A percentile compares a stretch with the other conserved stretches of the same genome.
phyloP scores from a whole-genome alignment of 345 rosid genomes.

The Cardiospermum halicacabum region DNA sequence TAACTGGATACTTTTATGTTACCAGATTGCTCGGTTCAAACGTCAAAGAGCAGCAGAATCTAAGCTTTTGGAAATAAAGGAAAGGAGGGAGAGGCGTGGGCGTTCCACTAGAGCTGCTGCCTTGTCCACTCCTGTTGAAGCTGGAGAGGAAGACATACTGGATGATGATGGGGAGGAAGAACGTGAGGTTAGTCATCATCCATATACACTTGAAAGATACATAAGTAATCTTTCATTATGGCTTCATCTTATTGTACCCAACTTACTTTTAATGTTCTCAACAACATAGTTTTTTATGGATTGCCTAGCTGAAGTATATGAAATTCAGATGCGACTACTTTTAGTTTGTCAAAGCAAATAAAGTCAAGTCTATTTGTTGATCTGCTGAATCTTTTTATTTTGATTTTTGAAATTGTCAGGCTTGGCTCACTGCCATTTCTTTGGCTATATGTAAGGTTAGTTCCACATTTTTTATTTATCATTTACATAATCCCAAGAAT shows the following conservation, averaged over 20 bases:
- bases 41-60: constrained; percentile 82
- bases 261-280: background rate
- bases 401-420: constrained; percentile 40
- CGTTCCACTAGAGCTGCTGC: constrained; percentile 75
- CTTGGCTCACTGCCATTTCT: constrained; percentile 77
- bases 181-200: constrained; percentile 63
- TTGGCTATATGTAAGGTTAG: constrained; percentile 82
- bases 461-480: constrained; percentile 8
- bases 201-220: background rate
- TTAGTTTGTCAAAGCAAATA: background rate
- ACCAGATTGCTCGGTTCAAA: constrained; percentile 78
- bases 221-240: background rate
- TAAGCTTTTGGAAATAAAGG: constrained; percentile 77
- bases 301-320: background rate
- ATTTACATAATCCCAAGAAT: background rate
- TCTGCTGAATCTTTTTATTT: background rate
- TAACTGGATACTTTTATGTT: background rate
- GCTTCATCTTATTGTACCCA: background rate
- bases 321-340: background rate
- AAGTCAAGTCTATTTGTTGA: background rate
- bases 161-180: constrained; percentile 99
- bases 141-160: constrained; percentile 73
- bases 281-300: background rate
- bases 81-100: constrained; percentile 77
- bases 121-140: constrained; percentile 72